Evolutionary conservation across 1,284 basidiomycete species (phyloP).

Genomic region (Garcileccinum viscosum): DNA sequence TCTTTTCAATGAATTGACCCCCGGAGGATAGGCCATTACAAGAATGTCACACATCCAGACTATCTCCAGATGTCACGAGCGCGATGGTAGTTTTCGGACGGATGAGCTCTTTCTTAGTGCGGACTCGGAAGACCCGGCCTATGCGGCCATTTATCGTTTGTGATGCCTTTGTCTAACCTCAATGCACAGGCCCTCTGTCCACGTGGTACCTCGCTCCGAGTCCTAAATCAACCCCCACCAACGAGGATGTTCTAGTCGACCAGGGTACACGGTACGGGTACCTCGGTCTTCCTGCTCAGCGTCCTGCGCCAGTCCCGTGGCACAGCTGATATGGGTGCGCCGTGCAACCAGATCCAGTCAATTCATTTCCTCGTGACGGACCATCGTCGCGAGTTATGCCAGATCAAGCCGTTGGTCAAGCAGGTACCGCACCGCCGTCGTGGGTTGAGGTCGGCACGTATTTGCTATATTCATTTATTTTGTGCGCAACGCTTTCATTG

Average conservation of each 20-base stretch:
- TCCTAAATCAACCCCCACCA: no score
- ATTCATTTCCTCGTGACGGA: conserved; percentile 35
- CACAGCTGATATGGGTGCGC: conserved; percentile 27
- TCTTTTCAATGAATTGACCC: no score
- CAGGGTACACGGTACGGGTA: conserved; percentile 38
- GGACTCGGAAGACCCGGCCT: no score
- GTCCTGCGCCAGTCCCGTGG: conserved; percentile 34
- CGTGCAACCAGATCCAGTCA: conserved; percentile 35
- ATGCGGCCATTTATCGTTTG: no score
- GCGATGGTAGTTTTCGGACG: no score
- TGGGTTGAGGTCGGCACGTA: conserved; percentile 25
- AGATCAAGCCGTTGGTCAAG: conserved; percentile 40
- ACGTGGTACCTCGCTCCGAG: no score
- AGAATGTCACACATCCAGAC: no score
- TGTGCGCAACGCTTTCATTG: neutral
- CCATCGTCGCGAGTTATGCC: conserved; percentile 36
- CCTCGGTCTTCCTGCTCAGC: conserved; percentile 35
- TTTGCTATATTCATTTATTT: neutral
- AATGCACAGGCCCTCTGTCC: no score
- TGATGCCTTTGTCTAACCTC: no score
- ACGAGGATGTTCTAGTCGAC: conserved; percentile 21
- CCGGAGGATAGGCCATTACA: no score
- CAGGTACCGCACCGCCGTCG: conserved; percentile 24
- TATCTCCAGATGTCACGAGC: no score
- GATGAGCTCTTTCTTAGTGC: no score